Conservation (phyloP, 2,329 filamentous ascomycete genomes). For the Arthrobotrys sinensis region DNA sequence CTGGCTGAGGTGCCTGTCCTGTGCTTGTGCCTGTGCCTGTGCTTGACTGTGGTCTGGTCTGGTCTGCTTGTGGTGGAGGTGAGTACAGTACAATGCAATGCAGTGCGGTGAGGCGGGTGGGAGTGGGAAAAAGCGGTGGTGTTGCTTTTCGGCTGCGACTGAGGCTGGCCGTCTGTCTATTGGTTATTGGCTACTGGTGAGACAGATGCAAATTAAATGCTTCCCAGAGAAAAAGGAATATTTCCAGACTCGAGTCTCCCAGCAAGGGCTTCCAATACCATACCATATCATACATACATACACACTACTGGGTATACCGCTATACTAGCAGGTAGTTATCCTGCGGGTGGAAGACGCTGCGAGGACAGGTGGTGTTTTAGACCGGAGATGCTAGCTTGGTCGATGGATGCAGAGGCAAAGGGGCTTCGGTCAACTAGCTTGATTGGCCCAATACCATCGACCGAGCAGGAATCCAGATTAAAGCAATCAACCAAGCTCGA, state of each 20-base stretch:
- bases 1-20: neutral
- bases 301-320: neutral
- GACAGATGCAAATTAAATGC: neutral
- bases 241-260: neutral
- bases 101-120: constrained; percentile 7
- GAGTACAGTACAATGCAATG: neutral
- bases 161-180: constrained; percentile 24
- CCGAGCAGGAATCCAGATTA: constrained; percentile 18
- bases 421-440: neutral
- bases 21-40: neutral
- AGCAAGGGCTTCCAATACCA: neutral
- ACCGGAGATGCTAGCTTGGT: constrained; percentile 7
- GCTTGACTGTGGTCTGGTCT: neutral
- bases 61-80: neutral
- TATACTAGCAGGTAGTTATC: no score
- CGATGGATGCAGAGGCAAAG: constrained; percentile 16
- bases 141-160: constrained; percentile 34
- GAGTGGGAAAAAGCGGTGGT: constrained; percentile 51
- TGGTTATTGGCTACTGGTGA: constrained; percentile 7
- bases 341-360: neutral
- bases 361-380: constrained; percentile 33
- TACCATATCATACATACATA: neutral
- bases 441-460: neutral
- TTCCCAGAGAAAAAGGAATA: constrained; percentile 24
- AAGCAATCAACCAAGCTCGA: constrained; percentile 12